Evolutionary conservation across 768 basidiomycete genomes (phyloP).

Genomic region (Pisolithus albus): DNA sequence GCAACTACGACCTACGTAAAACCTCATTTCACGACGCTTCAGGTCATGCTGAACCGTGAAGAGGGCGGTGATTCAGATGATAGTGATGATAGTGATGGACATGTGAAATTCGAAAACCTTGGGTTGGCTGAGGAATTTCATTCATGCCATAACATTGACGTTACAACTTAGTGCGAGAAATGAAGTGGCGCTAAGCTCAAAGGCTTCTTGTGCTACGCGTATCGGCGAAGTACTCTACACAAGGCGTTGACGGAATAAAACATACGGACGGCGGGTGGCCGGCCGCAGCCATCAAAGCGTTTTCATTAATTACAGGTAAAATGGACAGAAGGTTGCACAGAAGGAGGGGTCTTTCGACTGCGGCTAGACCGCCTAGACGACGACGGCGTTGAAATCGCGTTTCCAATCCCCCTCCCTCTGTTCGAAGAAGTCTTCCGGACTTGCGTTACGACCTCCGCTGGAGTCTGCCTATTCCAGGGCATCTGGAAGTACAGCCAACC

Average conservation of each 20-base stretch:
- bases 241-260: background rate
- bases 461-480: conserved; percentile 20
- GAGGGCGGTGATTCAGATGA: conserved; percentile 1
- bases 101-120: conserved; percentile 30
- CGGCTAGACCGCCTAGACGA: conserved; percentile 30
- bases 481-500: conserved; percentile 25
- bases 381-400: conserved; percentile 24
- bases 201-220: background rate
- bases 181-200: background rate
- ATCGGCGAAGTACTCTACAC: no score
- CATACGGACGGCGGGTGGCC: conserved; percentile 4
- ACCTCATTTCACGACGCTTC: conserved; percentile 10
- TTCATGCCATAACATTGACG: conserved; percentile 12
- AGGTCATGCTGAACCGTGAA: conserved; percentile 6
- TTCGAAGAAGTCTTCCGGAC: conserved; percentile 17
- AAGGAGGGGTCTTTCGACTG: conserved; percentile 19
- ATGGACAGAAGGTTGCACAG: conserved; percentile 15
- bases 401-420: conserved; percentile 20
- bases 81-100: background rate
- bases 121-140: conserved; percentile 15
- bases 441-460: conserved; percentile 11
- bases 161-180: background rate
- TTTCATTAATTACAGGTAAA: conserved; percentile 24
- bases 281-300: conserved; percentile 11
- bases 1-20: conserved; percentile 5